phyloP scores from a whole-genome alignment of 2,329 filamentous ascomycete genomes.

The Alternaria conjuncta region DNA sequence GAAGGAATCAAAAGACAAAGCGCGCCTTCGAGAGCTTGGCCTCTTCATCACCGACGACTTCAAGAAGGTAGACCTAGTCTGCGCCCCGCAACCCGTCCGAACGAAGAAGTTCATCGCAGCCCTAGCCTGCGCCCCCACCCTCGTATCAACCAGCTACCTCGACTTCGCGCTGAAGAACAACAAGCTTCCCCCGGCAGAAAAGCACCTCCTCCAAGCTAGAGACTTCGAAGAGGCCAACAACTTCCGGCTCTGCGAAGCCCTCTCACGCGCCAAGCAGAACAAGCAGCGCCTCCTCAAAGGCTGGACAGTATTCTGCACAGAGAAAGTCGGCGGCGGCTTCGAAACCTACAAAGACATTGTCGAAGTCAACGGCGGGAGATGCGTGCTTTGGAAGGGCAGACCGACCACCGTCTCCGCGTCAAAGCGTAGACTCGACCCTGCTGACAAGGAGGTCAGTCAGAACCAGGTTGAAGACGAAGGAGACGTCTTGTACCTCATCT shows the following conservation, averaged over 20 bases:
- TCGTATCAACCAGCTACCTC: slow-evolving; percentile 80
- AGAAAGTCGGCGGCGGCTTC: slow-evolving; percentile 77
- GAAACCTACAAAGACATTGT: slow-evolving; percentile 88
- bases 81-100: slow-evolving; percentile 83
- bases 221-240: slow-evolving; percentile 74
- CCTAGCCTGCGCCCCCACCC: slow-evolving; percentile 77
- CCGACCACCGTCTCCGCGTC: slow-evolving; percentile 67
- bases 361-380: slow-evolving; percentile 85
- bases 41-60: slow-evolving; percentile 80
- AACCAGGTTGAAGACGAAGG: slow-evolving; percentile 67
- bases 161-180: slow-evolving; percentile 75
- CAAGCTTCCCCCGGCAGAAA: slow-evolving; percentile 66
- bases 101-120: slow-evolving; percentile 94
- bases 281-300: slow-evolving; percentile 76
- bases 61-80: slow-evolving; percentile 80
- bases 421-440: slow-evolving; percentile 40
- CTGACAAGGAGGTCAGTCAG: slow-evolving; percentile 51
- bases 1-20: slow-evolving; percentile 81
- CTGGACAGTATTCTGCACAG: slow-evolving; percentile 83
- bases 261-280: slow-evolving; percentile 76
- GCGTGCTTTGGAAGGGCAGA: slow-evolving; percentile 76
- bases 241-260: slow-evolving; percentile 71
- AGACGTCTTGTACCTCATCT: slow-evolving; percentile 76
- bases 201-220: slow-evolving; percentile 73
- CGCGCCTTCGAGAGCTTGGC: slow-evolving; percentile 80